A percentile compares a stretch with the other conserved stretches of the same genome.
Evolutionary conservation across 2,329 filamentous ascomycete genomes (phyloP).

Genomic region (Microdochium paspali): DNA sequence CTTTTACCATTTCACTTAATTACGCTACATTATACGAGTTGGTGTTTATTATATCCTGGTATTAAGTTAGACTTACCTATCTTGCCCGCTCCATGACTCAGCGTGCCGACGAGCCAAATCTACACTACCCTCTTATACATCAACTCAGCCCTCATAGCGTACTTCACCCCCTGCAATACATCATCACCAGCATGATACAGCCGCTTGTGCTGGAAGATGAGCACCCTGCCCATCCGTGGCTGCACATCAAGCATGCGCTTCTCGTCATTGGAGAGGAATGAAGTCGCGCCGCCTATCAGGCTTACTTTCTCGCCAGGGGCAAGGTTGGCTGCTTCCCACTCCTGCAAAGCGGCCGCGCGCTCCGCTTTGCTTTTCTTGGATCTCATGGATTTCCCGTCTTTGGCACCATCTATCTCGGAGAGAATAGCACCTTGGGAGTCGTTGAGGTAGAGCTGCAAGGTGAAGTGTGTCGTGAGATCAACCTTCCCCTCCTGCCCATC

Average conservation of each 20-base stretch:
- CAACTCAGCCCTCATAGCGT: conserved; percentile 46
- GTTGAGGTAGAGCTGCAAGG: conserved; percentile 46
- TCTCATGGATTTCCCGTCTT: neutral
- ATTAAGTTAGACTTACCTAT: no score
- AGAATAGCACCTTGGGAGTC: conserved; percentile 33
- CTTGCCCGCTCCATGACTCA: no score
- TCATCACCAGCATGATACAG: conserved; percentile 44
- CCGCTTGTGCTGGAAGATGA: conserved; percentile 48
- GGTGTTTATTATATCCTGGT: neutral
- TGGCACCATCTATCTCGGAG: no score
- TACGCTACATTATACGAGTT: no score
- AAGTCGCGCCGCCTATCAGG: conserved; percentile 44
- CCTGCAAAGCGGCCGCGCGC: neutral
- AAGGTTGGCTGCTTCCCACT: neutral
- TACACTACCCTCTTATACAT: conserved; percentile 26
- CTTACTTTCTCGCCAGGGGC: conserved; percentile 9
- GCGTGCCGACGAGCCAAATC: no score
- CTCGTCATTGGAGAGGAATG: conserved; percentile 36
- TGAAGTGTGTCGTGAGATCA: conserved; percentile 40
- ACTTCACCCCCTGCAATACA: conserved; percentile 42
- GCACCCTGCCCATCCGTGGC: conserved; percentile 45
- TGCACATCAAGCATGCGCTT: conserved; percentile 39
- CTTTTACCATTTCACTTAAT: no score
- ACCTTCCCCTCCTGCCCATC: conserved; percentile 13
- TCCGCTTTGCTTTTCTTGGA: conserved; percentile 1